Conservation (phyloP, 73 alveolate species). For the Paramecium tetraurelia region DNA sequence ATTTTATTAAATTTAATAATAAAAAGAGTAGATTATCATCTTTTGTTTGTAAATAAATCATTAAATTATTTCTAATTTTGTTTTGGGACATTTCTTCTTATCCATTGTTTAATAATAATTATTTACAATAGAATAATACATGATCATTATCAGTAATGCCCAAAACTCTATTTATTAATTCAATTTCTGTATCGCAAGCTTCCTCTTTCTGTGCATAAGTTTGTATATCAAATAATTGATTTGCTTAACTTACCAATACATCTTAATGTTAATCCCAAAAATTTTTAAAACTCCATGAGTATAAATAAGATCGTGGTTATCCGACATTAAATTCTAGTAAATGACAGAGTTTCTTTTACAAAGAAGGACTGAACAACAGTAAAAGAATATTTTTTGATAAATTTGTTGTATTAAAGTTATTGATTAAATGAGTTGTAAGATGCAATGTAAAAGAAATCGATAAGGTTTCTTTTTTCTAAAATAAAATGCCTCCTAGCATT, state of each 20-base stretch:
- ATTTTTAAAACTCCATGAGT: slow-evolving; percentile 18
- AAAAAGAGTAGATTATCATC: slow-evolving; percentile 4
- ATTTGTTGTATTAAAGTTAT: background rate
- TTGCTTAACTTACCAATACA: background rate
- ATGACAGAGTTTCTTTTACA: background rate
- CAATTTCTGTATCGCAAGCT: background rate
- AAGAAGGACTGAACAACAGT: background rate
- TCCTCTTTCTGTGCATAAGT: background rate
- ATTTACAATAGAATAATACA: background rate
- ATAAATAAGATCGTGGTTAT: slow-evolving; percentile 26
- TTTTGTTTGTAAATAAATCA: background rate
- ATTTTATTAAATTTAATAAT: background rate
- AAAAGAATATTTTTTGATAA: background rate
- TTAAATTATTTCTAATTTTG: background rate
- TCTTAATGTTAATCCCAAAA: slow-evolving; percentile 40
- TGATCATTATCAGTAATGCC: background rate
- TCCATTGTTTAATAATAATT: background rate
- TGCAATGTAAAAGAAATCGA: slow-evolving; percentile 1
- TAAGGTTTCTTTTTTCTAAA: background rate
- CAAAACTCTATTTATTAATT: background rate
- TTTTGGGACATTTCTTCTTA: background rate
- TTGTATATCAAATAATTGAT: background rate
- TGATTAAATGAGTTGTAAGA: background rate
- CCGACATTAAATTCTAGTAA: background rate
- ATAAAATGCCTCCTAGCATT: slow-evolving; percentile 20